Evolutionary conservation across 129 eudicot species (phyloP).

Genomic region (Helianthus tuberosus): DNA sequence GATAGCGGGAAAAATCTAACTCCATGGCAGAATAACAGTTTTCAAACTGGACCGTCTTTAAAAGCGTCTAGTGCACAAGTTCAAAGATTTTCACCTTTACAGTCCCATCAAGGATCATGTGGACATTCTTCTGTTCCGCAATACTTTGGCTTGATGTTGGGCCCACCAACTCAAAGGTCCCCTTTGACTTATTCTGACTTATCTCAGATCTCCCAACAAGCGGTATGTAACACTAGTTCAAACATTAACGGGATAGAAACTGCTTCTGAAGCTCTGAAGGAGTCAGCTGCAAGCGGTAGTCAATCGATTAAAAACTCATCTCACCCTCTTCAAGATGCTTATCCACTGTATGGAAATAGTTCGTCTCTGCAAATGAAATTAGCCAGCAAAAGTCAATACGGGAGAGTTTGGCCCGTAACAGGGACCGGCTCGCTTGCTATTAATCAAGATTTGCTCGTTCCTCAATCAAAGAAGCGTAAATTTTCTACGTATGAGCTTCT

Average conservation of each 20-base stretch:
- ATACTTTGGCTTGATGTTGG: constrained; percentile 51
- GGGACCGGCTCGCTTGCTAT: constrained; percentile 26
- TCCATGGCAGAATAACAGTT: constrained; percentile 48
- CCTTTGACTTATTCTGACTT: constrained; percentile 38
- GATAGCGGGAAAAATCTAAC: constrained; percentile 47
- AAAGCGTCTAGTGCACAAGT: too few relatives aligned
- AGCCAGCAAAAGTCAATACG: constrained; percentile 36
- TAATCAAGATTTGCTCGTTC: constrained; percentile 38
- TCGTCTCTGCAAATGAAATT: constrained; percentile 38
- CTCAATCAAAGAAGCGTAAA: constrained; percentile 67
- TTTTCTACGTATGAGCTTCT: constrained; percentile 45
- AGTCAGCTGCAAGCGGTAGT: constrained; percentile 21
- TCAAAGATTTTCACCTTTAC: too few relatives aligned
- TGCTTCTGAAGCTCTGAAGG: constrained; percentile 21
- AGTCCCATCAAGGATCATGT: constrained; percentile 8
- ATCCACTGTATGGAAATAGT: constrained; percentile 35
- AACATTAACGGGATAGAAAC: constrained; percentile 29
- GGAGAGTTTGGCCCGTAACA: constrained; percentile 34
- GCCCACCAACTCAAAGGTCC: constrained; percentile 42
- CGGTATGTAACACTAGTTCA: constrained; percentile 39
- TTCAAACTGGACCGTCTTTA: constrained; percentile 9
- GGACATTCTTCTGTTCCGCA: constrained; percentile 35
- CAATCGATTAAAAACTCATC: constrained; percentile 31
- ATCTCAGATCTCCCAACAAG: constrained; percentile 39
- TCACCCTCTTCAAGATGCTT: constrained; percentile 40